phyloP scores from a whole-genome alignment of 495 filamentous ascomycete genomes.

The Ramalina intermedia region DNA sequence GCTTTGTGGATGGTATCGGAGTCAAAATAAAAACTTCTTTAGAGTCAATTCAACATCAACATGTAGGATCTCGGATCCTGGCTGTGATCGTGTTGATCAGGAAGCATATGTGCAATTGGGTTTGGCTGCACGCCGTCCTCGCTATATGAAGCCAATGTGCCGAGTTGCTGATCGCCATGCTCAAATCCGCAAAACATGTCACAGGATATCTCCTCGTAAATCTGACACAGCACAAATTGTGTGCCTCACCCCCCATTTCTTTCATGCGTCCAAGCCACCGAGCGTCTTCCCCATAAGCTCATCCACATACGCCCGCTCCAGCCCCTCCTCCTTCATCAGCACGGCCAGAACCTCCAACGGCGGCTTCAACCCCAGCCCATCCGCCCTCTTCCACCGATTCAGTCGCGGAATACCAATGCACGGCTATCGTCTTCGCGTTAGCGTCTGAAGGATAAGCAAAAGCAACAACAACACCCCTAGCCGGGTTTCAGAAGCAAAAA shows the following conservation, averaged over 20 bases:
- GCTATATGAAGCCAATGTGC: not conserved
- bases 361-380: constrained; percentile 63
- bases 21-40: no score
- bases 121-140: no score
- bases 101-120: no score
- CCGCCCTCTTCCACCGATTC: constrained; percentile 79
- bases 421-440: constrained; percentile 38
- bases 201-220: not conserved
- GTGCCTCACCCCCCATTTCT: not conserved
- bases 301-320: constrained; percentile 67
- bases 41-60: no score
- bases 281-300: constrained; percentile 42
- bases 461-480: not conserved
- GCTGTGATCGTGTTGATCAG: no score
- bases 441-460: not conserved
- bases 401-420: constrained; percentile 72
- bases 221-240: not conserved
- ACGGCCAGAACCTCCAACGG: constrained; percentile 88
- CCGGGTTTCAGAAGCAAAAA: not conserved
- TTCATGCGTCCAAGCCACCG: not conserved
- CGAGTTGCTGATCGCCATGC: not conserved
- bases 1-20: not conserved
- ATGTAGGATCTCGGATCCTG: no score
- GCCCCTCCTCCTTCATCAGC: constrained; percentile 50
- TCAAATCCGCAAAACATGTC: not conserved